Evolutionary conservation across 208 protist species (phyloP), one percentile per base, ranked within the genome.

Genomic region (Trypanosoma mega): DNA sequence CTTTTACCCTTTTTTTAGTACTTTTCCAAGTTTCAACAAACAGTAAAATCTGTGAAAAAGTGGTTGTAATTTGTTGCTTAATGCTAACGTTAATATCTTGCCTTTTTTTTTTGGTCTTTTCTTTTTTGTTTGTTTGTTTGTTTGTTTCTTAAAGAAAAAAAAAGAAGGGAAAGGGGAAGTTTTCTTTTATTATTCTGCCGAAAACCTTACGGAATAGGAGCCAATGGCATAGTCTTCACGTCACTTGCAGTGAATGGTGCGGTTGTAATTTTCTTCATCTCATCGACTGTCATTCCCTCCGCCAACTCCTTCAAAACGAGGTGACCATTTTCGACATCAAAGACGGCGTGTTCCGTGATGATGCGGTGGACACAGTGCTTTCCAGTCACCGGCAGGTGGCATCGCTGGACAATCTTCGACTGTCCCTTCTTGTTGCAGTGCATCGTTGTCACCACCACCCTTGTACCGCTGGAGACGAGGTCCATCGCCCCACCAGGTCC

Each of bases 401-500:
- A 99, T 16, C 58, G 43, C 33, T 96, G 68, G n/a, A 98, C 63
- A 54, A 99, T 97, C 85, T 98, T 99, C 49, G 80, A 73, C 36
- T 76, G 69, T 3, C 96, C 96, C 56, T 97, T 98, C 52, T 96
- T 96, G 60, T 70, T 97, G 69, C 73, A 83, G 82, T 99, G 98
- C 68, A 97, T 93, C 93, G 98, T 99, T 1, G 93, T 98, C 24
- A 99, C 94, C 0, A 99, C 93, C 2, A 99, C 98, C 24, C 92
- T 80, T 0, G 87, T 92, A 46, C 91, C 93, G 56, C 74, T 81
- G 34, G 87, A 80, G 21, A 98, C 94, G 12, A 99, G 82, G 60
- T 99, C 96, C 96, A 98, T 98, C 14, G 96, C 97, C 30, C 97
- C 98, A 52, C 96, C 97, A 78, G 97, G 97, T 51, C 97, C 98